Evolutionary conservation across 441 rosid genomes (phyloP).

Genomic region (Dalechampia spathulata): DNA sequence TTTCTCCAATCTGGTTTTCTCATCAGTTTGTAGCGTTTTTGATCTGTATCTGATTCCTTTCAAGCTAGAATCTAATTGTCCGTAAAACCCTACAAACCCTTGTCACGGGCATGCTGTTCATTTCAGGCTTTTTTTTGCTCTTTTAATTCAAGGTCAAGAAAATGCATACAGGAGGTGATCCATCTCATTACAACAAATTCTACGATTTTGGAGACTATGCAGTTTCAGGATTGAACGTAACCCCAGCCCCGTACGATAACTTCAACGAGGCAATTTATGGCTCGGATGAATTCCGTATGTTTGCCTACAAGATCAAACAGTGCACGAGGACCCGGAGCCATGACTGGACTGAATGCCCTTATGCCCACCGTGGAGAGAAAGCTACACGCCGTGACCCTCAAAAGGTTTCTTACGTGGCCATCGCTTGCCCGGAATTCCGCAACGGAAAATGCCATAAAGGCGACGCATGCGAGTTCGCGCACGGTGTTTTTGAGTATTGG

Average conservation of each 20-base stretch:
- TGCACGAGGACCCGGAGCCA: slow-evolving; percentile 65
- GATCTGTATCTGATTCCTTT: too few species aligned
- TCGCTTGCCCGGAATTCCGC: slow-evolving; percentile 63
- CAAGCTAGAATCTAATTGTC: too few species aligned
- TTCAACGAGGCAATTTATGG: slow-evolving; percentile 37
- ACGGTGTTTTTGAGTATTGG: slow-evolving; percentile 91
- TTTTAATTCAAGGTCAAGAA: background rate
- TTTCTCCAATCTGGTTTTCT: background rate
- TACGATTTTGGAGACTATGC: slow-evolving; percentile 28
- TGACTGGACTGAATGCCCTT: slow-evolving; percentile 91
- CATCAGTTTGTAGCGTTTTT: too few species aligned
- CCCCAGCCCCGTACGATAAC: slow-evolving; percentile 16
- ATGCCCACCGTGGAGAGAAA: slow-evolving; percentile 80
- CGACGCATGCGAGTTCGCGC: slow-evolving; percentile 63
- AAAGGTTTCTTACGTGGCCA: slow-evolving; percentile 43
- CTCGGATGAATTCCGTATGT: slow-evolving; percentile 86
- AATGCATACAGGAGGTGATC: slow-evolving; percentile 24
- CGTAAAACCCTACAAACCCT: too few species aligned
- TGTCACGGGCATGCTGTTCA: too few species aligned
- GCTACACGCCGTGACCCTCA: slow-evolving; percentile 89
- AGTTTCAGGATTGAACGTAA: slow-evolving; percentile 16
- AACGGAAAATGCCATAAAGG: slow-evolving; percentile 55
- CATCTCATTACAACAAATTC: slow-evolving; percentile 8
- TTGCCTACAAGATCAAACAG: slow-evolving; percentile 67
- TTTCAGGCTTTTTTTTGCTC: too few species aligned